Conservation (phyloP, 1,284 basidiomycete species). For the Leccinum cinnamomeum region DNA sequence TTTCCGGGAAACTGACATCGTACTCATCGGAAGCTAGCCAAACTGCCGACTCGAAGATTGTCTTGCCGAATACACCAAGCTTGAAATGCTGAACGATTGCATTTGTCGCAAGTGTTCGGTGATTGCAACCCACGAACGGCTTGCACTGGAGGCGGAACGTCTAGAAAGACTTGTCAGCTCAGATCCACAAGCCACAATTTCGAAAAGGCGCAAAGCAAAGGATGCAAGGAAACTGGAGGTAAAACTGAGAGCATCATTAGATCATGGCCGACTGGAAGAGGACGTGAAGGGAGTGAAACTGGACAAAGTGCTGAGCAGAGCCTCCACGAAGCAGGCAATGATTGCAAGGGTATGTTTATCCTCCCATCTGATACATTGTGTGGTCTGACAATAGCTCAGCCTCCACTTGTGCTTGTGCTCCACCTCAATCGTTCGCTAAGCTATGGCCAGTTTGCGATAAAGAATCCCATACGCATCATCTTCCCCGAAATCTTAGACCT, state of each 20-base stretch:
- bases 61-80: conserved; percentile 76
- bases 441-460: conserved; percentile 72
- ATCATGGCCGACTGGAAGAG: conserved; percentile 76
- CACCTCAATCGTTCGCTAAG: conserved; percentile 88
- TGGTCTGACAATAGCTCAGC: conserved; percentile 44
- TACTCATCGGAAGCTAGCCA: conserved; percentile 36
- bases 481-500: conserved; percentile 88
- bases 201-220: conserved; percentile 71
- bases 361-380: conserved; percentile 4
- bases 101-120: conserved; percentile 82
- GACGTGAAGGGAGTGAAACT: conserved; percentile 74
- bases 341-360: conserved; percentile 63
- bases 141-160: conserved; percentile 57
- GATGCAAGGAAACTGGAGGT: conserved; percentile 65
- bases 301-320: conserved; percentile 69
- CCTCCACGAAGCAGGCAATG: conserved; percentile 87
- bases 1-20: background rate
- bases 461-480: conserved; percentile 76
- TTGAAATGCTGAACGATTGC: conserved; percentile 81
- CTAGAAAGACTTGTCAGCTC: conserved; percentile 48
- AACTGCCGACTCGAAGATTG: conserved; percentile 70
- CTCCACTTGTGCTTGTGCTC: conserved; percentile 78
- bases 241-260: conserved; percentile 62
- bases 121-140: conserved; percentile 61
- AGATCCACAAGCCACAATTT: conserved; percentile 47